Evolutionary conservation across 169 alveolate species (phyloP).

Genomic region (Sarcocystis neurona): DNA sequence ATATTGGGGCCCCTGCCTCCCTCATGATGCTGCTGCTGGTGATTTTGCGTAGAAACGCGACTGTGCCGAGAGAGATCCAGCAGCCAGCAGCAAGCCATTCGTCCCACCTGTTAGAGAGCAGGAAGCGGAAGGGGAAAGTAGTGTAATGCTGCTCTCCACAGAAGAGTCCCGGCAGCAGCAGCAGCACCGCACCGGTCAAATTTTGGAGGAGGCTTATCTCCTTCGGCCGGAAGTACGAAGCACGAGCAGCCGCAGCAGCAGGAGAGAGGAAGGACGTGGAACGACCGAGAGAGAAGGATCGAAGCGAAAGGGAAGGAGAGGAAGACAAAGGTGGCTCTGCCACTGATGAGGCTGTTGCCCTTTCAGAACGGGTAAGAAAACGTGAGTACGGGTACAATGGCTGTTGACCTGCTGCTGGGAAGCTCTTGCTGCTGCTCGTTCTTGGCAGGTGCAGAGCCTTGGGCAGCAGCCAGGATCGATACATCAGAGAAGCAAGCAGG

Average conservation of each 20-base stretch:
- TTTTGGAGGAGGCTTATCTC: slow-evolving; percentile 7
- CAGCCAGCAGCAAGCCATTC: slow-evolving; percentile 1
- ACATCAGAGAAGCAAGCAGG: background rate
- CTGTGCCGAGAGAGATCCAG: background rate
- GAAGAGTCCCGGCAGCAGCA: background rate
- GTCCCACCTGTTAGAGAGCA: background rate
- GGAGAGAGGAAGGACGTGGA: too few relatives aligned
- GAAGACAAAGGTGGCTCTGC: too few relatives aligned
- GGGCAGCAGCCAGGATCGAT: background rate
- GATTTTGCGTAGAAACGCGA: background rate
- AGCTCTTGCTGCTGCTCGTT: too few relatives aligned
- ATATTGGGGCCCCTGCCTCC: slow-evolving; percentile 35
- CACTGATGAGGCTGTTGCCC: too few relatives aligned
- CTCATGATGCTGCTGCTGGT: background rate
- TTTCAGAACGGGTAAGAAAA: too few relatives aligned
- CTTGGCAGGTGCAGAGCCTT: slow-evolving; percentile 23
- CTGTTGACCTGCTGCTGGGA: too few relatives aligned
- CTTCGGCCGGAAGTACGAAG: too few relatives aligned
- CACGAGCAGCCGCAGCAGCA: too few relatives aligned
- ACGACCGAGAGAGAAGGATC: too few relatives aligned
- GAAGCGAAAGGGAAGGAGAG: too few relatives aligned
- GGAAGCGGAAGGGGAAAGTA: background rate
- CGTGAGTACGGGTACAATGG: too few relatives aligned
- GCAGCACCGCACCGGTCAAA: background rate
- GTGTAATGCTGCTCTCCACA: background rate